phyloP scores from a whole-genome alignment of 2,329 filamentous ascomycete species.

The Aspergillus arachidicola region DNA sequence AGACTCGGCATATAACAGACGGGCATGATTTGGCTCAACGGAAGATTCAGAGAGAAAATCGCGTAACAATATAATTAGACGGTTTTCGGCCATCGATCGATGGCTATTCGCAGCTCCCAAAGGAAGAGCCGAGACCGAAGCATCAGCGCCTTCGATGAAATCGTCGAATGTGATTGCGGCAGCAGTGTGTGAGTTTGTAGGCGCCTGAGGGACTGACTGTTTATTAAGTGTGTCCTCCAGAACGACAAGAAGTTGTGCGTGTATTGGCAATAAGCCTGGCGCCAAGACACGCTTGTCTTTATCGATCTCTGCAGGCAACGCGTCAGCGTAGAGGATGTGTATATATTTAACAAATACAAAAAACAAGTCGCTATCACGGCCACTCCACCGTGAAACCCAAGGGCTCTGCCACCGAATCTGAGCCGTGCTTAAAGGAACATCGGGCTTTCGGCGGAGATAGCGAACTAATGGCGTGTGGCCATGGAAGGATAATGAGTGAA shows the following conservation, averaged over 20 bases:
- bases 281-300: conserved; percentile 63
- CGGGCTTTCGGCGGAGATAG: conserved; percentile 65
- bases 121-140: conserved; percentile 64
- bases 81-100: conserved; percentile 85
- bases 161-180: conserved; percentile 67
- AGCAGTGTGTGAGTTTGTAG: conserved; percentile 48
- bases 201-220: conserved; percentile 55
- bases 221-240: conserved; percentile 84
- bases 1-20: conserved; percentile 73
- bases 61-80: conserved; percentile 77
- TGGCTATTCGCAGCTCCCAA: conserved; percentile 70
- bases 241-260: conserved; percentile 77
- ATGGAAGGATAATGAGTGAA: conserved; percentile 64
- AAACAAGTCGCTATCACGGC: conserved; percentile 83
- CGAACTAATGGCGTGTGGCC: conserved; percentile 63
- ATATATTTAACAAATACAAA: conserved; percentile 92
- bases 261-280: conserved; percentile 77
- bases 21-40: conserved; percentile 55
- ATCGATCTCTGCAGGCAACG: conserved; percentile 60
- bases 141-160: conserved; percentile 66
- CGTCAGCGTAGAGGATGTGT: conserved; percentile 75
- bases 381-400: conserved; percentile 84
- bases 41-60: conserved; percentile 72
- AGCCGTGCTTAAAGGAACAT: conserved; percentile 68
- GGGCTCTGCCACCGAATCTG: conserved; percentile 82